Conservation (phyloP, 192 early-diverging fungal species). For the Haplosporangium gracile region DNA sequence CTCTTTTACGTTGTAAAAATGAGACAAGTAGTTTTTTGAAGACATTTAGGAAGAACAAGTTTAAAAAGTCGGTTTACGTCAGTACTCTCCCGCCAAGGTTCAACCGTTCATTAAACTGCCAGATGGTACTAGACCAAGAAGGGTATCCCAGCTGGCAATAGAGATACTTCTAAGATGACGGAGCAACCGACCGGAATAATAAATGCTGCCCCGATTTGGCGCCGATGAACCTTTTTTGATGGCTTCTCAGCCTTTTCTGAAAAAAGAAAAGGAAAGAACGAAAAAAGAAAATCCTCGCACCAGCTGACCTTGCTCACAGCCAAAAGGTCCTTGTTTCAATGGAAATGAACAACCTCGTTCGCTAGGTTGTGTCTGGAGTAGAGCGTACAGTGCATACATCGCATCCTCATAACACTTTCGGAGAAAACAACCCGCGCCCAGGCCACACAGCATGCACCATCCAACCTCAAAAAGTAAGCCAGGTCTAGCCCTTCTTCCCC, state of each 20-base stretch:
- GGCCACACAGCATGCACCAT: not conserved
- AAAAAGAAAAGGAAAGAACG: not conserved
- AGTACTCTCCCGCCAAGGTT: not conserved
- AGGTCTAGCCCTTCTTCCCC: not conserved
- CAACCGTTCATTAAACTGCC: not conserved
- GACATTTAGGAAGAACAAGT: not conserved
- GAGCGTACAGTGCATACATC: not conserved
- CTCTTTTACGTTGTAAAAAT: not conserved
- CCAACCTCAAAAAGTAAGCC: not conserved
- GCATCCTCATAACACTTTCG: not conserved
- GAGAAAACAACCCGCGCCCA: conserved; percentile 6
- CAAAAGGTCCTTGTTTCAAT: not conserved
- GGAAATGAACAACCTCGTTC: not conserved
- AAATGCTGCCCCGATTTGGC: not conserved
- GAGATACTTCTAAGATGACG: too few relatives aligned
- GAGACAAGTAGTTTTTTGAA: not conserved
- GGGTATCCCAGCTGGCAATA: too few relatives aligned
- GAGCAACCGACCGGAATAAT: not conserved
- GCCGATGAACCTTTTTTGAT: not conserved
- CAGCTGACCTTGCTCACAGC: not conserved
- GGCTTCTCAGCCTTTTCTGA: not conserved
- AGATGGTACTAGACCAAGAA: too few relatives aligned
- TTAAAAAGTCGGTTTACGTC: not conserved
- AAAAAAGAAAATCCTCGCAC: not conserved
- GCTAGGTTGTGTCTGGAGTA: not conserved